Base-by-base conservation (phyloP, 805 yeast genomes). In the Osmozyma mogii region DNA sequence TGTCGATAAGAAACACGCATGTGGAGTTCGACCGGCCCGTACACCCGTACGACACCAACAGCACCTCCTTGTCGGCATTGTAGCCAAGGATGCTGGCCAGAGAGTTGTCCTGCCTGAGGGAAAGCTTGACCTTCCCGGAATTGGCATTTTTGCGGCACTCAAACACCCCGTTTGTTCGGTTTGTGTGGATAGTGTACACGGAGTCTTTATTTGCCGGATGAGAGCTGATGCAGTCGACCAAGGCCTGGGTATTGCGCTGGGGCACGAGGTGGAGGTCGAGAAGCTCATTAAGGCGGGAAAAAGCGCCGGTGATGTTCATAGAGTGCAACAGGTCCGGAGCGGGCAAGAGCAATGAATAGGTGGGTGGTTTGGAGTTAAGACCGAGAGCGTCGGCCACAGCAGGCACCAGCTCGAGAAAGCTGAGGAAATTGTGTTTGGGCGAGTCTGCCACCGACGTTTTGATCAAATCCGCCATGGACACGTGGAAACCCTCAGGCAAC, bases 311-410 rank as follows among this genome's bases (percentile, higher is more conserved):
- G 30, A 70, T 65, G 40, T 73, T 78, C 20, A 65, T 73, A 36
- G 64, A 56, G 7, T 49, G 41, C 35, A 85, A 49, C 1, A 85
- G 72, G 11, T 67, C 65, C 3, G 72, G 56, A 0, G 78, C 66
- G 1, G 97, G 96, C 0, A 85, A 69, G 15, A 88, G 52, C n/a
- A 87, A 50, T 0, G 96, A 83, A 32, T 44, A 61, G 3, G 48
- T 62, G 6, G 37, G 26, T 66, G 28, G 61, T 52, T 16, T 50
- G 6, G 32, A 29, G 5, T 42, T 55, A 15, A 61, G 48, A 2
- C 58, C 48, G 4, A 82, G 47, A 1, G 72, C 56, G 7, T 64
- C 42, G 2, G 57, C 29, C 17, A 78, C 45, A 17, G 63, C 38
- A 3, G 66, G 72, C 29, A 65, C 63, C 2, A 49, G 35, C 10